Percentiles rank a stretch among this genome's conserved stretches.
phyloP scores from a whole-genome alignment of 2,329 filamentous ascomycete species.

The Penicillium concentricum region DNA sequence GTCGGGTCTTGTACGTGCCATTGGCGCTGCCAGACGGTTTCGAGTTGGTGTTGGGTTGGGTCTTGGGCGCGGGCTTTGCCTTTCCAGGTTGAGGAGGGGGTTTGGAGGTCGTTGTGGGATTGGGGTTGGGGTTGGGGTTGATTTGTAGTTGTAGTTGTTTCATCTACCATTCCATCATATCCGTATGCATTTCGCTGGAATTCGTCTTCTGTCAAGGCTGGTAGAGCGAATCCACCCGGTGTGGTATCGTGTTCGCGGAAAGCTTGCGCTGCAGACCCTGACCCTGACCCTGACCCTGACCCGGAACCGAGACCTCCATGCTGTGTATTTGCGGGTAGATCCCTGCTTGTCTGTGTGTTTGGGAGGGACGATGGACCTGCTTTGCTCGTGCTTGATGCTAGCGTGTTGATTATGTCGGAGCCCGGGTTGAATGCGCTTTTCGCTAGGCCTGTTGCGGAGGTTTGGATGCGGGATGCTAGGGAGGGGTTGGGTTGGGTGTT shows the following conservation, averaged over 20 bases:
- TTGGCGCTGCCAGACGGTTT: slow-evolving; percentile 23
- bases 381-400: slow-evolving; percentile 18
- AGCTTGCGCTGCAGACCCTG: neutral
- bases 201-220: slow-evolving; percentile 18
- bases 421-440: slow-evolving; percentile 27
- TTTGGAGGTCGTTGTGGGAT: slow-evolving; percentile 9
- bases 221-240: slow-evolving; percentile 9
- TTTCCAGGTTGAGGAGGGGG: slow-evolving; percentile 18
- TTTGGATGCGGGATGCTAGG: slow-evolving; percentile 28
- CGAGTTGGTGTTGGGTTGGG: slow-evolving; percentile 16
- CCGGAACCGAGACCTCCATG: neutral
- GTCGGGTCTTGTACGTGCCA: neutral
- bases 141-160: neutral
- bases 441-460: slow-evolving; percentile 37
- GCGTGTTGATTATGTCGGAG: slow-evolving; percentile 18
- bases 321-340: neutral
- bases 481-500: slow-evolving; percentile 11
- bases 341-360: too few relatives aligned
- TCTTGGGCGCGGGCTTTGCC: slow-evolving; percentile 20
- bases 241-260: slow-evolving; percentile 5
- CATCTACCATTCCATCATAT: neutral
- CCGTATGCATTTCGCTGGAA: slow-evolving; percentile 16
- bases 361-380: neutral
- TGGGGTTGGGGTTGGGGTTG: neutral
- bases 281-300: rapidly evolving